Evolutionary conservation across 495 filamentous ascomycete genomes (phyloP).

Genomic region (Penicillium angulare): DNA sequence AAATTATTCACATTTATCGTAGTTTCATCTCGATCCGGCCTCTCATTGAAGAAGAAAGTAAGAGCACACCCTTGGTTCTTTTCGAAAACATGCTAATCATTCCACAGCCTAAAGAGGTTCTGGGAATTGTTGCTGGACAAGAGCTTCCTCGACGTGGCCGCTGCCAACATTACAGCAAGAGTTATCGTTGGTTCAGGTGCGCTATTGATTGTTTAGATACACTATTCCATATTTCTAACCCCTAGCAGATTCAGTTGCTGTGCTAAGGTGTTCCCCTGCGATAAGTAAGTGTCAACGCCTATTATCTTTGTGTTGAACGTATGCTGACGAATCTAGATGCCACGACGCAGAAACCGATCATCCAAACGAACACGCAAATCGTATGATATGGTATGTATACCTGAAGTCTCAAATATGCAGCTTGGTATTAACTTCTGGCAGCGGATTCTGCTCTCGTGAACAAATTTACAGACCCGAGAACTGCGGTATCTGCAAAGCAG

Average conservation of each 20-base stretch:
- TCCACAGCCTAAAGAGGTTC: slow-evolving; percentile 56
- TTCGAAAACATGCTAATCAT: not conserved
- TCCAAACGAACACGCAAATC: slow-evolving; percentile 76
- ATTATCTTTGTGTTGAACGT: not conserved
- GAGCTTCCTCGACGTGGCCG: slow-evolving; percentile 73
- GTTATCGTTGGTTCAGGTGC: slow-evolving; percentile 81
- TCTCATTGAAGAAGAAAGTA: slow-evolving; percentile 55
- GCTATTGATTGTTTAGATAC: not conserved
- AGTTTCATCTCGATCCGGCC: slow-evolving; percentile 34
- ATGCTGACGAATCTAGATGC: slow-evolving; percentile 50
- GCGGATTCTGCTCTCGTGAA: slow-evolving; percentile 76
- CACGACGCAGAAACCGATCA: slow-evolving; percentile 75
- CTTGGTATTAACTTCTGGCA: slow-evolving; percentile 11
- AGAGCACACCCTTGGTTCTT: not conserved
- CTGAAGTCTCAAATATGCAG: not conserved
- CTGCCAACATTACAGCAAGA: slow-evolving; percentile 76
- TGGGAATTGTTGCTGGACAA: slow-evolving; percentile 77
- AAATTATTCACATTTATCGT: slow-evolving; percentile 18
- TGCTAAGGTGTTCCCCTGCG: slow-evolving; percentile 72
- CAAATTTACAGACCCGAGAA: slow-evolving; percentile 80
- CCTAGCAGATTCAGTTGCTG: slow-evolving; percentile 57
- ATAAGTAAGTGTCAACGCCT: slow-evolving; percentile 45
- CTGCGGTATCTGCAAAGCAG: slow-evolving; percentile 73
- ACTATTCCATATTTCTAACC: not conserved
- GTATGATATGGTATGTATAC: slow-evolving; percentile 72